These are phyloP conservation scores for Capsicum baccatum DNA, from an alignment of 257 asterid genomes.

Conservation along the genomic window DNA sequence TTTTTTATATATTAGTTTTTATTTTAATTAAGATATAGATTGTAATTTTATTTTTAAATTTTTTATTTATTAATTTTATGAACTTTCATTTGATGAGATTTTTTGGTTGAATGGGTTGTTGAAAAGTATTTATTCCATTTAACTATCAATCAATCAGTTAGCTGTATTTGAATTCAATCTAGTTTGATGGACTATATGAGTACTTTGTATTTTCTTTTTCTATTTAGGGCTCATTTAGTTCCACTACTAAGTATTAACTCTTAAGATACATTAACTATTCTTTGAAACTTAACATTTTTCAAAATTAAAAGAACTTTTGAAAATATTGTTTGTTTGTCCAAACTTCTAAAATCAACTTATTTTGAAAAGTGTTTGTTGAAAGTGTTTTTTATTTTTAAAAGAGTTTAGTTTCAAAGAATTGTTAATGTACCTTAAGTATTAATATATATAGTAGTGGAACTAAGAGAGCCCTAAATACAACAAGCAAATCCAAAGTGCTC, in stretches of 20 bases:
- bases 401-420: not conserved
- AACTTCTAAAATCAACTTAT: no score
- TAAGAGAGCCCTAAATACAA: not conserved
- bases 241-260: not conserved
- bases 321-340: no score
- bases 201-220: not conserved
- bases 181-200: not conserved
- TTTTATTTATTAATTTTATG: not conserved
- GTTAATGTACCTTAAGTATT: not conserved
- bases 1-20: not conserved
- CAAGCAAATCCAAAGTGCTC: not conserved
- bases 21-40: not conserved
- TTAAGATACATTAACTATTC: not conserved
- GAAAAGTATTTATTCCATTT: not conserved
- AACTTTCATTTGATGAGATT: not conserved
- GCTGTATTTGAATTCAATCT: not conserved
- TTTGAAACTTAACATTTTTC: not conserved
- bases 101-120: not conserved
- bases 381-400: no score
- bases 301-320: no score
- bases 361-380: no score
- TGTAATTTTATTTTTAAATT: not conserved
- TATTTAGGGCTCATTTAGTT: not conserved
- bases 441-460: not conserved
- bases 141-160: not conserved